phyloP scores from a whole-genome alignment of 345 rosid species.

The Brassica juncea region DNA sequence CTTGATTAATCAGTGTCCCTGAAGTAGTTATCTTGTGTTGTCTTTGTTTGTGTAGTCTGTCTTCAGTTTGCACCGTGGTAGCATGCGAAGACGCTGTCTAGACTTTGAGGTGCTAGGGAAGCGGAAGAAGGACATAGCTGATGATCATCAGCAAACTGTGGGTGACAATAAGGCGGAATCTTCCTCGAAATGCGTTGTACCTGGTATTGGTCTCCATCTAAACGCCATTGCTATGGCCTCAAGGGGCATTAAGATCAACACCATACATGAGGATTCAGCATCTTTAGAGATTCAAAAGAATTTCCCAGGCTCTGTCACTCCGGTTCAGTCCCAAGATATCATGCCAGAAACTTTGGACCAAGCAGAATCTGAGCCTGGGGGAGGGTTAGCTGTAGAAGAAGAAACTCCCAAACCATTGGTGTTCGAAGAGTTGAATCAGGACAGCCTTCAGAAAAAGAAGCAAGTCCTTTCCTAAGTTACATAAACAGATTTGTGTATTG shows the following conservation, averaged over 20 bases:
- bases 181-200: constrained; percentile 60
- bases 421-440: constrained; percentile 57
- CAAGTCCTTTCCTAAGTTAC: constrained; percentile 25
- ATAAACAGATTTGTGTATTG: neutral
- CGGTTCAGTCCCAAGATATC: constrained; percentile 41
- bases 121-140: constrained; percentile 48
- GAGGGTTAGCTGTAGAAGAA: constrained; percentile 52
- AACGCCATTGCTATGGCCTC: constrained; percentile 70
- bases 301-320: constrained; percentile 45
- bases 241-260: constrained; percentile 42
- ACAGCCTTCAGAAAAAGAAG: constrained; percentile 81
- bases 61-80: constrained; percentile 69
- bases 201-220: constrained; percentile 94
- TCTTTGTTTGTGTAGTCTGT: constrained; percentile 49
- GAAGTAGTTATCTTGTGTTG: constrained; percentile 16
- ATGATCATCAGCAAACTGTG: constrained; percentile 45
- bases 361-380: constrained; percentile 46
- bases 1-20: constrained; percentile 4
- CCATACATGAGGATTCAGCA: constrained; percentile 47
- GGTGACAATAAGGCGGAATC: constrained; percentile 45
- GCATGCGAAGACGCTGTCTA: constrained; percentile 83
- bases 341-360: constrained; percentile 52
- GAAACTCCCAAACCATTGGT: constrained; percentile 54
- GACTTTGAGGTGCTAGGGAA: constrained; percentile 77
- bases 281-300: constrained; percentile 50